Evolutionary conservation across 106 monocot species (phyloP).

Genomic region (Chionographis japonica): DNA sequence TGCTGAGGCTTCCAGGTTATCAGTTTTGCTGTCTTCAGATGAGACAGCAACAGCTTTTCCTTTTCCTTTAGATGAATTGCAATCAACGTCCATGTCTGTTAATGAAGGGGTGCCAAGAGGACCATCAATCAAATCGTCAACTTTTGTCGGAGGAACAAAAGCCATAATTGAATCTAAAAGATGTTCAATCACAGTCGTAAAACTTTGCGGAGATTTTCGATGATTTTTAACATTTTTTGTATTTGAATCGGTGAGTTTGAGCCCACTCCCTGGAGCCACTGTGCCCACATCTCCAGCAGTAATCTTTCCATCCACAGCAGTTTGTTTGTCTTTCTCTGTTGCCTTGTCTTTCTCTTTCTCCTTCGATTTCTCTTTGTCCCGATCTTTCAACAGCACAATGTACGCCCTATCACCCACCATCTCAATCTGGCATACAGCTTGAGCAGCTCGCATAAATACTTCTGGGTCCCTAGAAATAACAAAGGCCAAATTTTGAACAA

Average conservation of each 20-base stretch:
- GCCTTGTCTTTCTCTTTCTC: slow-evolving; percentile 76
- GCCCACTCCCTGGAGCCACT: slow-evolving; percentile 9
- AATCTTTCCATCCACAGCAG: slow-evolving; percentile 20
- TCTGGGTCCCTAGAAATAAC: slow-evolving; percentile 79
- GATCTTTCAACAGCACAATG: slow-evolving; percentile 84
- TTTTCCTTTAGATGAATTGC: slow-evolving; percentile 55
- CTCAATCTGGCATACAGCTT: slow-evolving; percentile 88
- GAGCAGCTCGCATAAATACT: slow-evolving; percentile 86
- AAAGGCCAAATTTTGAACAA: slow-evolving; percentile 83
- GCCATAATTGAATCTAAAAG: slow-evolving; percentile 64
- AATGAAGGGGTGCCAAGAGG: slow-evolving; percentile 23
- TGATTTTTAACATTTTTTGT: slow-evolving; percentile 65
- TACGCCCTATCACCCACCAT: slow-evolving; percentile 87
- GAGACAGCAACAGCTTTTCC: slow-evolving; percentile 72
- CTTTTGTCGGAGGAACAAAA: slow-evolving; percentile 52
- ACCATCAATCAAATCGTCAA: slow-evolving; percentile 35
- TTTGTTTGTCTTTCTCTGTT: slow-evolving; percentile 61
- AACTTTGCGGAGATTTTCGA: slow-evolving; percentile 83
- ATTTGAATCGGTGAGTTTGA: slow-evolving; percentile 57
- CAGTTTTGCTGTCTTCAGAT: slow-evolving; percentile 49
- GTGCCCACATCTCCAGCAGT: slow-evolving; percentile 24
- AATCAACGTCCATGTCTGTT: slow-evolving; percentile 89
- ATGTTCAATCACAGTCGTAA: slow-evolving; percentile 79
- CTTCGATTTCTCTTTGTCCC: slow-evolving; percentile 84
- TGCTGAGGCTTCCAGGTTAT: slow-evolving; percentile 62